Base-by-base conservation (phyloP, 371 early-diverging fungal genomes). In the Mortierella sp. region DNA sequence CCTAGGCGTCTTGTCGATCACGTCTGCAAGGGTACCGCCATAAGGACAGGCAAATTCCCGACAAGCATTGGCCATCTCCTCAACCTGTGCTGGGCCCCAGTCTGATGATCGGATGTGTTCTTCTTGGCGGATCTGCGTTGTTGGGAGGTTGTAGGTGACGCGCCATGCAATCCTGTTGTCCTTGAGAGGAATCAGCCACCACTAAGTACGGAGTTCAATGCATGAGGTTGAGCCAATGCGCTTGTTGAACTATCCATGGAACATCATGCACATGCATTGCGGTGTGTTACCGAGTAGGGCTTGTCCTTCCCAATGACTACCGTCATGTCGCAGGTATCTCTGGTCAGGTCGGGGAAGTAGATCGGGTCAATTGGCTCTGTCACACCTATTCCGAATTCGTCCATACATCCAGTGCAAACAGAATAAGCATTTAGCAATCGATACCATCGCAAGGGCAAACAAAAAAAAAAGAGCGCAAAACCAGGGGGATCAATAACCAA, bases 281-380 rank as follows among this genome's bases (percentile, higher is more conserved):
- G 6, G 37, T 28, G 40, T 28, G 37, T 60, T 71, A 71, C 72
- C 60, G 72, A 71, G 49, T 71, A 71, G 7, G 72, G 72, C 25
- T 71, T 71, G 57, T 71, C 72, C 52, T 71, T 71, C 25, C 72
- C 72, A 34, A 71, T 65, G 22, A 71, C 72, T 14, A 71, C 72
- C 66, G 57, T 64, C 72, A 71, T 71, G 22, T 71, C 72, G 22
- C 72, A 65, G 13, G 66, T 65, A 22, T 44, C 48, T 47, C 52
- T 48, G 48, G 56, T 46, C 57, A 71, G 49, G 48, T 71, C 72
- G 13, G 72, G 72, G 21, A 71, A 71, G 50, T 71, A 71, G 52
- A 71, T 60, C 1, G 72, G 72, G 27, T 71, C 72, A 14, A 71
- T 71, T 31, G 72, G 72, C 21, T 71, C 66, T 22, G 72, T 71